These are phyloP conservation scores for Linnemannia hyalina DNA, from an alignment of 192 early-diverging fungal species.

Conservation along the genomic window DNA sequence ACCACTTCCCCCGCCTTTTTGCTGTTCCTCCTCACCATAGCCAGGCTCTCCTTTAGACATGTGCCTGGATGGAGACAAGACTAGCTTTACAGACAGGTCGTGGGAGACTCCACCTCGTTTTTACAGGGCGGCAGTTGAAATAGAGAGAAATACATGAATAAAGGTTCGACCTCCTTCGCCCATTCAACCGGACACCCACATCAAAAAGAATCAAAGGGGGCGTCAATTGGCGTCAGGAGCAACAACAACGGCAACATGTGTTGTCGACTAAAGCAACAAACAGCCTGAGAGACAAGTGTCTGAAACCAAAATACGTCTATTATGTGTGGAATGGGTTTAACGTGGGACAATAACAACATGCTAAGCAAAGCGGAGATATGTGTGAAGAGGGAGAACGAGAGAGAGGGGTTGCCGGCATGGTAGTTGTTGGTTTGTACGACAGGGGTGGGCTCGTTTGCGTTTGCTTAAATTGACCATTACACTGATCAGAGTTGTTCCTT, in stretches of 20 bases:
- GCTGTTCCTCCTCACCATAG: no score
- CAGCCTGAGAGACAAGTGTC: background rate
- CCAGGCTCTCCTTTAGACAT: no score
- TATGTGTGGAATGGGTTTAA: background rate
- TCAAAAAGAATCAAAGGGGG: background rate
- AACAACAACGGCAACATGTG: background rate
- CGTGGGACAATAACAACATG: background rate
- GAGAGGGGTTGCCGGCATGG: background rate
- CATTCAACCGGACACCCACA: background rate
- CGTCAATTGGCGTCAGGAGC: background rate
- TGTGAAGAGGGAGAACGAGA: background rate
- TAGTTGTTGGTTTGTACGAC: background rate
- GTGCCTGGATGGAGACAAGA: background rate
- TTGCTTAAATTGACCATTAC: background rate
- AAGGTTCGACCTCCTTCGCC: background rate
- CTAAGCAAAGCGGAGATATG: background rate
- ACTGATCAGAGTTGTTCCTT: background rate
- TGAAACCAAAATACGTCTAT: background rate
- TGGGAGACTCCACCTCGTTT: background rate
- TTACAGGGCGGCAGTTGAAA: background rate
- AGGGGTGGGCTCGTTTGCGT: background rate
- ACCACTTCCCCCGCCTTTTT: no score
- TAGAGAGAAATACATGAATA: background rate
- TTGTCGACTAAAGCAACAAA: no score
- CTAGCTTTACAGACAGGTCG: background rate